Evolutionary conservation across 805 yeast species (phyloP).

Genomic region (Candida xiaguanensis): DNA sequence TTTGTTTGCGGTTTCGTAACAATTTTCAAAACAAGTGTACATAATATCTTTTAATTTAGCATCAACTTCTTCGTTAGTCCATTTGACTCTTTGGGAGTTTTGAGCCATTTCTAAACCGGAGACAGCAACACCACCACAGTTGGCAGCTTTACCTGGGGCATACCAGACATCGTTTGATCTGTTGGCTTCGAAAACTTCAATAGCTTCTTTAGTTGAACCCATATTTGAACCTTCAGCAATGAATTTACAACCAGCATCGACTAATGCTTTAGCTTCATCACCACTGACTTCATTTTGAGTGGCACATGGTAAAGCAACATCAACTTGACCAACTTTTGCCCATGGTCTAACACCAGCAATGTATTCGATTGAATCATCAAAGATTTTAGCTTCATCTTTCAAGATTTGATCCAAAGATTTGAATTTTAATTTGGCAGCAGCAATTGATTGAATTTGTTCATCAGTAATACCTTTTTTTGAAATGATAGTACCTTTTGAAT

Average conservation of each 20-base stretch:
- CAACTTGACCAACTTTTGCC: slow-evolving; percentile 86
- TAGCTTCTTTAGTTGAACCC: slow-evolving; percentile 99
- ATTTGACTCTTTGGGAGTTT: slow-evolving; percentile 88
- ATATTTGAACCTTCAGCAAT: slow-evolving; percentile 99
- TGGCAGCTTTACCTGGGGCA: slow-evolving; percentile 99
- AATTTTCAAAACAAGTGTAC: slow-evolving; percentile 89
- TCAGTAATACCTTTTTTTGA: slow-evolving; percentile 77
- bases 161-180: slow-evolving; percentile 80
- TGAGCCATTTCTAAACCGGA: slow-evolving; percentile 99
- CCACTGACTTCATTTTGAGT: slow-evolving; percentile 98
- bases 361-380: slow-evolving; percentile 65
- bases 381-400: slow-evolving; percentile 49
- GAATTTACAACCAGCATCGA: slow-evolving; percentile 86
- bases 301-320: slow-evolving; percentile 96
- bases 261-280: slow-evolving; percentile 92
- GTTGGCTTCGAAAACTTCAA: slow-evolving; percentile 86
- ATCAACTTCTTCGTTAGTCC: slow-evolving; percentile 95
- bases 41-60: slow-evolving; percentile 84
- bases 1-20: slow-evolving; percentile 80
- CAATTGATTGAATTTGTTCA: slow-evolving; percentile 73
- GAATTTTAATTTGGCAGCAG: slow-evolving; percentile 76
- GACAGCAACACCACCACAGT: slow-evolving; percentile 99
- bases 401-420: slow-evolving; percentile 68
- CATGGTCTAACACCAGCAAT: slow-evolving; percentile 95
- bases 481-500: slow-evolving; percentile 88